Percentiles rank a stretch among this genome's conserved stretches.
Conservation (phyloP, 257 asterid species). For the Lycium ferocissimum region DNA sequence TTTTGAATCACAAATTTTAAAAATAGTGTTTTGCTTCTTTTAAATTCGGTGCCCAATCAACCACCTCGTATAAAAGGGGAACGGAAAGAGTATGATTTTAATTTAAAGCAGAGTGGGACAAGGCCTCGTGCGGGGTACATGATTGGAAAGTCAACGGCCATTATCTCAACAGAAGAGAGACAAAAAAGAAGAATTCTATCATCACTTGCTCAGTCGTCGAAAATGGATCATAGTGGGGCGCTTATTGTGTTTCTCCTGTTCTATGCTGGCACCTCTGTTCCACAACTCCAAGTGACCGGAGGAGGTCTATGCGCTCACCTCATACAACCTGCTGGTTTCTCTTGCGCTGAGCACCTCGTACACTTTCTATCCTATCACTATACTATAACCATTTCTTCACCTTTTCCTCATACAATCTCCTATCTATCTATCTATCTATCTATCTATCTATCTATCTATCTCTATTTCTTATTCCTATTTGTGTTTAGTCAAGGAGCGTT, state of each 20-base stretch:
- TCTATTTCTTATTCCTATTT: background rate
- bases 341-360: conserved; percentile 88
- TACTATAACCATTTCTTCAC: background rate
- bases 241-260: conserved; percentile 37
- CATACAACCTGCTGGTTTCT: conserved; percentile 77
- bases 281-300: conserved; percentile 42
- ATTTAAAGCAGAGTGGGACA: too few relatives aligned
- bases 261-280: conserved; percentile 41
- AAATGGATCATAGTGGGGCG: conserved; percentile 33
- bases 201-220: background rate
- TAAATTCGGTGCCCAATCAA: too few relatives aligned
- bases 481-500: background rate
- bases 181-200: background rate
- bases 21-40: too few relatives aligned
- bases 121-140: too few relatives aligned
- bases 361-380: conserved; percentile 29
- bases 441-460: background rate
- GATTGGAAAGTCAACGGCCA: too few relatives aligned
- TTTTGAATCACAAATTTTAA: too few relatives aligned
- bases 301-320: conserved; percentile 79
- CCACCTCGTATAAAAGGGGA: too few relatives aligned
- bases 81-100: too few relatives aligned
- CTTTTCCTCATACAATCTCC: conserved; percentile 10
- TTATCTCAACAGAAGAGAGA: background rate
- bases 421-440: background rate